Conservation (phyloP, 2,329 filamentous ascomycete genomes). For the Alternaria brassicae region DNA sequence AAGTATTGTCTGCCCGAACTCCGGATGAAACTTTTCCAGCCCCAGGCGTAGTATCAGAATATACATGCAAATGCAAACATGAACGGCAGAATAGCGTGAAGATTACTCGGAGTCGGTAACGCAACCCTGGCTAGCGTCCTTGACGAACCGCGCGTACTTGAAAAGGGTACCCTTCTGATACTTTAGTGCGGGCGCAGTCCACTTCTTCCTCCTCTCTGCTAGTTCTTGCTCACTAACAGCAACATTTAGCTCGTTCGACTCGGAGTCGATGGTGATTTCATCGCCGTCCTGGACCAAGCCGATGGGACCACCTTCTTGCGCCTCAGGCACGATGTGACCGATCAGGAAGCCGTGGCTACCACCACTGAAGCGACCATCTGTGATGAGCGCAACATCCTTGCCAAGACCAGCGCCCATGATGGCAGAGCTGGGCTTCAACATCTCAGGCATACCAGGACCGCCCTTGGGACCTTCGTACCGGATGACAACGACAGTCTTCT, state of each 20-base stretch:
- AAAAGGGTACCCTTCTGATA: constrained; percentile 66
- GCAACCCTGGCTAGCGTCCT: constrained; percentile 65
- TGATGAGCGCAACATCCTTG: constrained; percentile 76
- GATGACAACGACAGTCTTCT: constrained; percentile 79
- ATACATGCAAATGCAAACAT: constrained; percentile 1
- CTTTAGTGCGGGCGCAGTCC: constrained; percentile 62
- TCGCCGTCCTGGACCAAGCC: constrained; percentile 83
- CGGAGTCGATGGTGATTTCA: constrained; percentile 80
- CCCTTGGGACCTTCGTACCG: constrained; percentile 77
- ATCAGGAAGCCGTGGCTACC: constrained; percentile 88
- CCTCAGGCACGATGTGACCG: constrained; percentile 86
- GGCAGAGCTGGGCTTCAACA: constrained; percentile 74
- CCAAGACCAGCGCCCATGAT: constrained; percentile 78
- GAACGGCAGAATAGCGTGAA: not conserved
- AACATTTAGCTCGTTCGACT: constrained; percentile 71
- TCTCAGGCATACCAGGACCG: constrained; percentile 77
- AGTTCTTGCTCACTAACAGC: constrained; percentile 71
- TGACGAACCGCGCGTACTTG: constrained; percentile 65
- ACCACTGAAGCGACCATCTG: constrained; percentile 78
- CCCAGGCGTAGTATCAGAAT: not conserved
- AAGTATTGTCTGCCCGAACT: not conserved
- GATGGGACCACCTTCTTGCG: constrained; percentile 84
- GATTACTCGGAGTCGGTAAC: constrained; percentile 59
- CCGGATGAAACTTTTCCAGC: constrained; percentile 6
- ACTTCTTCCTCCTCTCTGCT: constrained; percentile 59